phyloP scores from a whole-genome alignment of 2,329 filamentous ascomycete genomes.

The Penicillium sp. region DNA sequence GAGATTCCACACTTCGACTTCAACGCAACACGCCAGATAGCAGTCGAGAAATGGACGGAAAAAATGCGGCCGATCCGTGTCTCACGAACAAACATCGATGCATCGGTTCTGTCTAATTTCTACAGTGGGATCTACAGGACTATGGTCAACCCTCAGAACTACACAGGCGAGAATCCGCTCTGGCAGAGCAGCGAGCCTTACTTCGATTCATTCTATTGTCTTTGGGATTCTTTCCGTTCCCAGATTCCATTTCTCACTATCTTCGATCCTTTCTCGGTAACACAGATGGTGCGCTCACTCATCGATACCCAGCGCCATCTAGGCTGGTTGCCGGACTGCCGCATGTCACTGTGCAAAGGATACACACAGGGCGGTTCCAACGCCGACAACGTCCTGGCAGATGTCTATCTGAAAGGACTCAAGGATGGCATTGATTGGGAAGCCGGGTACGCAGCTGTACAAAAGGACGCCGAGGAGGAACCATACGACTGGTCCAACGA shows the following conservation, averaged over 20 bases:
- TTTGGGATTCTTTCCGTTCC: conserved; percentile 69
- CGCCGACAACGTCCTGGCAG: conserved; percentile 65
- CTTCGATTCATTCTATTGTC: conserved; percentile 72
- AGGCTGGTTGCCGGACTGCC: conserved; percentile 70
- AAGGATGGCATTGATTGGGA: conserved; percentile 63
- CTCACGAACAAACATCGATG: conserved; percentile 31
- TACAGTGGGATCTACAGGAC: conserved; percentile 68
- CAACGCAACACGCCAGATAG: conserved; percentile 49
- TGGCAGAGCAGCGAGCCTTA: conserved; percentile 66
- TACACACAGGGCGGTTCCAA: conserved; percentile 73
- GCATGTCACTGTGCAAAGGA: conserved; percentile 68
- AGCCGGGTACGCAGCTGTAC: conserved; percentile 64
- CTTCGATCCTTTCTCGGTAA: conserved; percentile 60
- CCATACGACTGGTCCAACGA: conserved; percentile 67
- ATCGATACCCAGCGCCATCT: conserved; percentile 69
- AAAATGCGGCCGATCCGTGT: conserved; percentile 49
- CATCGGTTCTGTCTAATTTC: conserved; percentile 52
- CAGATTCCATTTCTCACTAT: conserved; percentile 68
- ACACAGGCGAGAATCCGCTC: conserved; percentile 67
- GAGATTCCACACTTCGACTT: conserved; percentile 68
- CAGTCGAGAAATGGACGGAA: conserved; percentile 57
- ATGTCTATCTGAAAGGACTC: conserved; percentile 67
- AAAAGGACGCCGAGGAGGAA: conserved; percentile 68
- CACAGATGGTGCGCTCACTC: conserved; percentile 65
- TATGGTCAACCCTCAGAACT: conserved; percentile 70